phyloP scores from a whole-genome alignment of 2,329 filamentous ascomycete genomes.

The Daldinia eschscholtzii region DNA sequence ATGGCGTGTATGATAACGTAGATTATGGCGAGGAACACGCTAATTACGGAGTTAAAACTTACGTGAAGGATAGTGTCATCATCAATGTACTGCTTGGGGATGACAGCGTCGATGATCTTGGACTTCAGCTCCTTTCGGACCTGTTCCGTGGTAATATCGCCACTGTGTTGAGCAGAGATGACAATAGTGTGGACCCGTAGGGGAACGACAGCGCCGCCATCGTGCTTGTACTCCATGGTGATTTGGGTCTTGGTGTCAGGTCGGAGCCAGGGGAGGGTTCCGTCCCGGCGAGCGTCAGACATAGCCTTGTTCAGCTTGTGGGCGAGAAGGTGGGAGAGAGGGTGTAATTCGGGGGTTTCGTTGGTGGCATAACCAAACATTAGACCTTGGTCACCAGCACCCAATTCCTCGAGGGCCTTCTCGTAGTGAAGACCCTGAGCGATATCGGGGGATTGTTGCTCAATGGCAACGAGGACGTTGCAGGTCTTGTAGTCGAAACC shows the following conservation, averaged over 20 bases:
- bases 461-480: slow-evolving; percentile 98
- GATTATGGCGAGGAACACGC: not conserved
- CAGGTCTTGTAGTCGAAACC: slow-evolving; percentile 99
- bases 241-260: slow-evolving; percentile 99
- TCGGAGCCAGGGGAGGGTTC: slow-evolving; percentile 90
- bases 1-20: not conserved
- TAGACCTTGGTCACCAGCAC: slow-evolving; percentile 99
- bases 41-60: slow-evolving; percentile 55
- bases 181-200: slow-evolving; percentile 96
- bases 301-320: slow-evolving; percentile 98
- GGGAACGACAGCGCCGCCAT: slow-evolving; percentile 92
- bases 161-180: slow-evolving; percentile 93
- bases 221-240: slow-evolving; percentile 98
- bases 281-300: slow-evolving; percentile 88
- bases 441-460: slow-evolving; percentile 99
- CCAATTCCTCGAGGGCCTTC: slow-evolving; percentile 95
- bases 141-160: slow-evolving; percentile 88
- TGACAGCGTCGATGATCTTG: slow-evolving; percentile 96
- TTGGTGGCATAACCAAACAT: slow-evolving; percentile 99
- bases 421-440: slow-evolving; percentile 99
- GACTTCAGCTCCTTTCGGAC: slow-evolving; percentile 95
- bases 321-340: slow-evolving; percentile 91
- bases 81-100: slow-evolving; percentile 91
- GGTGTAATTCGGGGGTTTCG: slow-evolving; percentile 97
- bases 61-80: slow-evolving; percentile 96